Conservation (phyloP, 2,329 filamentous ascomycete genomes). For the Colletotrichum spaethianum region DNA sequence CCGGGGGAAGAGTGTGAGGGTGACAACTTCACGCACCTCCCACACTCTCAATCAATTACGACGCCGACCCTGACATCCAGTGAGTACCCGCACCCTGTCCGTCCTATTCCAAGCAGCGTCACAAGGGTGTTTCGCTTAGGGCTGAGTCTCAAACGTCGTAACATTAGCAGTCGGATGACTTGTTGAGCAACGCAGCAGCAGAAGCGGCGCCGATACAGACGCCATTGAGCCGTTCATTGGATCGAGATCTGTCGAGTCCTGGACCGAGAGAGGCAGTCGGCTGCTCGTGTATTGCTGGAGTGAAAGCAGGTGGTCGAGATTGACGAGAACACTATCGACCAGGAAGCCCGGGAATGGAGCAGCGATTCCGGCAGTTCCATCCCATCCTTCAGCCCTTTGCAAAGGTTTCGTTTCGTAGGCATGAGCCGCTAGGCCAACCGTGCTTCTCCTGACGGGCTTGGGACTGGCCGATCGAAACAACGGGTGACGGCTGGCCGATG, state of each 20-base stretch:
- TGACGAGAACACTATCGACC: constrained; percentile 3
- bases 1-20: background rate
- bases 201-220: background rate
- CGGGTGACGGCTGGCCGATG: constrained; percentile 24
- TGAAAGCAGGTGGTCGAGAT: constrained; percentile 10
- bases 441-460: constrained; percentile 32
- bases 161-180: background rate
- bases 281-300: background rate
- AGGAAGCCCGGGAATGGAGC: constrained; percentile 21
- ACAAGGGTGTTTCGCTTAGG: constrained; percentile 14
- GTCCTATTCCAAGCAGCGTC: constrained; percentile 3
- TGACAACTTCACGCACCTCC: background rate
- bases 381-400: constrained; percentile 7
- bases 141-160: constrained; percentile 8
- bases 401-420: constrained; percentile 35
- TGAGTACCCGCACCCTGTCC: background rate
- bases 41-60: background rate
- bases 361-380: constrained; percentile 28
- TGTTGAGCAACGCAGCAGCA: background rate
- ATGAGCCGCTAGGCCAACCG: constrained; percentile 30
- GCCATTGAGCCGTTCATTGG: background rate
- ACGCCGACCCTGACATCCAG: background rate
- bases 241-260: background rate
- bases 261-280: background rate
- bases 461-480: constrained; percentile 25